phyloP scores from a whole-genome alignment of 2,329 filamentous ascomycete species.

The Neocatenulostroma microsporum region DNA sequence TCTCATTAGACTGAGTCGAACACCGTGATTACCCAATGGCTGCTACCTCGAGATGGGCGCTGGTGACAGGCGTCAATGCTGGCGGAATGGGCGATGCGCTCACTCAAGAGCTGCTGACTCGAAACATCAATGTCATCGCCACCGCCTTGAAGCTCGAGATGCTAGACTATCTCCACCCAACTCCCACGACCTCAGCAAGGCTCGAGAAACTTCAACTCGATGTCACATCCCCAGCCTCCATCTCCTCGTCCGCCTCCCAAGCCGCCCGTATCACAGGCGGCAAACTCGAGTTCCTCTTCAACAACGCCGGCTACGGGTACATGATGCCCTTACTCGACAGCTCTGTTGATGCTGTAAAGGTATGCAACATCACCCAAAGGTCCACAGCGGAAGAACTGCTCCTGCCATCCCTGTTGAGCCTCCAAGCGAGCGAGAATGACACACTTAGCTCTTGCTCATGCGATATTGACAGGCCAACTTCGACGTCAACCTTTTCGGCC shows the following conservation, averaged over 20 bases:
- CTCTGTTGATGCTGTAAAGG: slow-evolving; percentile 29
- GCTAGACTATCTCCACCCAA: background rate
- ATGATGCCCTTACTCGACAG: slow-evolving; percentile 23
- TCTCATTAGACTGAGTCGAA: too few relatives aligned
- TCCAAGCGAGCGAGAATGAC: too few relatives aligned
- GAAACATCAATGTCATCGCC: slow-evolving; percentile 7
- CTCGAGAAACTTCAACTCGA: slow-evolving; percentile 32
- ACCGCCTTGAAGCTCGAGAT: background rate
- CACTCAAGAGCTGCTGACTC: background rate
- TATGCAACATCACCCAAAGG: too few relatives aligned
- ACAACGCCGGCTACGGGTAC: slow-evolving; percentile 39
- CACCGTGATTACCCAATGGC: too few relatives aligned
- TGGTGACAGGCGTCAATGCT: background rate
- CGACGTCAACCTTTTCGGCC: slow-evolving; percentile 47
- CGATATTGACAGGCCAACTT: too few relatives aligned
- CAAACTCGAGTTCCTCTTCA: slow-evolving; percentile 39
- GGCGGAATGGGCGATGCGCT: background rate
- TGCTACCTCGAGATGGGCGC: too few relatives aligned
- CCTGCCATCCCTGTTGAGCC: too few relatives aligned
- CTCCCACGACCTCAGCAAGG: background rate
- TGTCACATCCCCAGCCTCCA: slow-evolving; percentile 31
- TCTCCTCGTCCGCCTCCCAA: slow-evolving; percentile 26
- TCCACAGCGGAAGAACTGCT: too few relatives aligned
- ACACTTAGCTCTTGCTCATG: too few relatives aligned
- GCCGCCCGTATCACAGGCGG: slow-evolving; percentile 22